Base-by-base conservation (phyloP, 2,329 filamentous ascomycete species). In the Alternaria tenuissima region DNA sequence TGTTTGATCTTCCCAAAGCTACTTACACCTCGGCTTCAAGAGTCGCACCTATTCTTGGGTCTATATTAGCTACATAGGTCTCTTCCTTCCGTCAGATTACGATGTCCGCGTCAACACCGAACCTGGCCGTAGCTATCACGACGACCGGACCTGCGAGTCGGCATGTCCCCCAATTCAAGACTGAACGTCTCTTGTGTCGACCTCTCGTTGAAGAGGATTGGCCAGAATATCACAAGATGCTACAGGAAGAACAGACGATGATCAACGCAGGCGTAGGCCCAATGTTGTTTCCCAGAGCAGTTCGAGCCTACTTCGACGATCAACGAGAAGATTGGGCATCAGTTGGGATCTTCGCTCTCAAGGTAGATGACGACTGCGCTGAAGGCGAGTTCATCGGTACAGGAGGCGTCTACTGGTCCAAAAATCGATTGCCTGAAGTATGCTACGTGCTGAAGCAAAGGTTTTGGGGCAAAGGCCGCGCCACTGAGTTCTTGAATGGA, bases 71-170 rank as follows among this genome's bases (percentile, higher is more conserved):
- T 30, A 30, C 28, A 30, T 30, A 30, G 28, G 8, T 30, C 28
- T 12, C 28, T 12, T 11, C 5, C 1, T 0, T 11, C 0, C 5
- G 2, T 11, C 8, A 30, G 0, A 11, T 2, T 30, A 30, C 28
- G 4, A 30, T 11, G 11, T 30, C 28, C 28, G 28, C 28, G 9
- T 30, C 4, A 30, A 2, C 28, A 30, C 11, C 9, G 11, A 30
- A 30, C 11, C 28, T 11, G 9, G 5, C 4, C 28, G 0, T 30
- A 30, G 28, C 28, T 30, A 11, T 30, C 28, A 30, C 9, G 0
- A 30, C 28, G 1, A 30, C 28, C 28, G 8, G 28, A 30, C 8
- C 28, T 2, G 8, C 28, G 0, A 11, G 1, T 26, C 28, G 28
- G 0, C 28, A 11, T 11, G 1, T 30, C 28, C 28, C 28, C 0